Conservation (phyloP, 1,284 basidiomycete species). For the Apiotrichum laibachii region DNA sequence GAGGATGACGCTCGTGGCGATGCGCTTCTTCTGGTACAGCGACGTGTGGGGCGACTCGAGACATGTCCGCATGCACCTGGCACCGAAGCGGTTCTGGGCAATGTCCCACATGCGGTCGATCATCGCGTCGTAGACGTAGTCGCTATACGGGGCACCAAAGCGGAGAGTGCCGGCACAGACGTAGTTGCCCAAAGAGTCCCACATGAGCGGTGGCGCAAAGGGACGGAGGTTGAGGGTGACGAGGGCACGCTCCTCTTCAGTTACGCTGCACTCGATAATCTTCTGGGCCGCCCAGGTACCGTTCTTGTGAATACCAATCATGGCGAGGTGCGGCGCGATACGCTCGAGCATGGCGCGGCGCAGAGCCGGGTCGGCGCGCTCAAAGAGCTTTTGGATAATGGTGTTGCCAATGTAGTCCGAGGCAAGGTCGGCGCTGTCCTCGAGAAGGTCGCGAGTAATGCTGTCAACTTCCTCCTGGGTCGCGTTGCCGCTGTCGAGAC, state of each 20-base stretch:
- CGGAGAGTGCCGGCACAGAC: slow-evolving; percentile 82
- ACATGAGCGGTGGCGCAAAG: slow-evolving; percentile 86
- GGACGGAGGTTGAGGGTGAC: slow-evolving; percentile 83
- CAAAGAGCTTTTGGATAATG: slow-evolving; percentile 93
- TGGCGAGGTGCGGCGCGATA: slow-evolving; percentile 88
- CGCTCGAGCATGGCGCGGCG: slow-evolving; percentile 89
- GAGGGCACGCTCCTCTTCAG: slow-evolving; percentile 80
- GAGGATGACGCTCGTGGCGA: slow-evolving; percentile 89
- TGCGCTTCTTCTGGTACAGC: slow-evolving; percentile 84
- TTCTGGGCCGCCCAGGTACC: slow-evolving; percentile 99
- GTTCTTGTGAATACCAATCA: slow-evolving; percentile 99
- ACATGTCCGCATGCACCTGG: slow-evolving; percentile 95
- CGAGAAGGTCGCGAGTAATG: slow-evolving; percentile 82
- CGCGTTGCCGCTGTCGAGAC: slow-evolving; percentile 77
- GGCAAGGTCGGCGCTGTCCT: slow-evolving; percentile 57
- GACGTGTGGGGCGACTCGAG: slow-evolving; percentile 84
- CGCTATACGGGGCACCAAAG: slow-evolving; percentile 81
- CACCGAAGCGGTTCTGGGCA: slow-evolving; percentile 87
- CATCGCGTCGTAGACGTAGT: slow-evolving; percentile 98
- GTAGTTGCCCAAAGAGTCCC: slow-evolving; percentile 98
- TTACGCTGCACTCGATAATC: slow-evolving; percentile 92
- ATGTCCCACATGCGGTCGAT: slow-evolving; percentile 98
- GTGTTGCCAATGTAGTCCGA: slow-evolving; percentile 97
- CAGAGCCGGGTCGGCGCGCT: slow-evolving; percentile 73
- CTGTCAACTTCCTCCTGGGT: slow-evolving; percentile 84